These are phyloP conservation scores for Collybia sp. DNA, from an alignment of 768 basidiomycete species.

Conservation along the genomic window DNA sequence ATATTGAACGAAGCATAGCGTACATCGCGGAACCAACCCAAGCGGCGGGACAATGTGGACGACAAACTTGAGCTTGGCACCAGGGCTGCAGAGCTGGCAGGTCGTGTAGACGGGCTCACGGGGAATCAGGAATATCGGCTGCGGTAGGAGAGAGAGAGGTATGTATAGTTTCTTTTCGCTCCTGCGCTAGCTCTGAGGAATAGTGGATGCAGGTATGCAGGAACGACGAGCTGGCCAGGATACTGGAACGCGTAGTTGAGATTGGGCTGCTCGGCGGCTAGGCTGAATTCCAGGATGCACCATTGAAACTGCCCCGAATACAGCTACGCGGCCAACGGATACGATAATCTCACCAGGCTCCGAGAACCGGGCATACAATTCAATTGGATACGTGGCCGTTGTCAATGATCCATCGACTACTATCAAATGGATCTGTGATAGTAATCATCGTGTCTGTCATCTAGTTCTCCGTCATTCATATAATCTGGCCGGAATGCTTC, in stretches of 20 bases:
- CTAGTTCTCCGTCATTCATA: no score
- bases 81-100: slow-evolving; percentile 40
- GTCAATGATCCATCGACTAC: no score
- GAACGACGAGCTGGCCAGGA: slow-evolving; percentile 61
- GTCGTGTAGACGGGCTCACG: slow-evolving; percentile 33
- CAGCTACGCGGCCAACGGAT: no score
- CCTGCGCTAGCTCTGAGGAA: no score
- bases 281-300: slow-evolving; percentile 60
- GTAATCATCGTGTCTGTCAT: no score
- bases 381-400: no score
- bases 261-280: slow-evolving; percentile 60
- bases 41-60: slow-evolving; percentile 67
- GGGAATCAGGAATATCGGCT: slow-evolving; percentile 37
- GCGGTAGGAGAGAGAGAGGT: slow-evolving; percentile 42
- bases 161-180: slow-evolving; percentile 12
- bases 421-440: no score
- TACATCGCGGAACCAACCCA: slow-evolving; percentile 60
- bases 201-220: no score
- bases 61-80: slow-evolving; percentile 61
- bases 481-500: no score
- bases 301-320: slow-evolving; percentile 43
- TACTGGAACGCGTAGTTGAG: slow-evolving; percentile 64
- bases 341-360: no score
- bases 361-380: no score
- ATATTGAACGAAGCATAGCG: slow-evolving; percentile 80